Evolutionary conservation across 257 asterid genomes (phyloP).

Genomic region (Ocimum tenuiflorum): DNA sequence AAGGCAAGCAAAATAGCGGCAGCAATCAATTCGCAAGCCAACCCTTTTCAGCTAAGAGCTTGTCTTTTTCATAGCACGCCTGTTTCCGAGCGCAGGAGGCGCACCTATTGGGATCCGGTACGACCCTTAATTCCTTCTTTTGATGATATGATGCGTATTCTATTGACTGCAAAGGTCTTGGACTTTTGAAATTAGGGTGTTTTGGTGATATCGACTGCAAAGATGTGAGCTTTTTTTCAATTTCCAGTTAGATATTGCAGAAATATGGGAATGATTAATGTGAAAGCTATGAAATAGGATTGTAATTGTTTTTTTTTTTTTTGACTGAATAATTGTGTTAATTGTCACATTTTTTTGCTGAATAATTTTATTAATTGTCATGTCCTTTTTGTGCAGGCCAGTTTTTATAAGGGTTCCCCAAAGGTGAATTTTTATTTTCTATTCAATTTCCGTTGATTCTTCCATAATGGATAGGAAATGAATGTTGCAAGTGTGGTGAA

Average conservation of each 20-base stretch:
- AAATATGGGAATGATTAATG: neutral
- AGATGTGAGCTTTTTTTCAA: slow-evolving; percentile 21
- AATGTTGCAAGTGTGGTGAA: neutral
- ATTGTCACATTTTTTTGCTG: slow-evolving; percentile 9
- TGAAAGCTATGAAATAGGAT: neutral
- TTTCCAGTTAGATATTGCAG: neutral
- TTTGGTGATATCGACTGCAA: slow-evolving; percentile 10
- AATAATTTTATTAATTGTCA: slow-evolving; percentile 4
- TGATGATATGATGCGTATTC: neutral
- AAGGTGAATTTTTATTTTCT: slow-evolving; percentile 34
- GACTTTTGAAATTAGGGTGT: neutral
- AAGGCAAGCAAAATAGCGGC: slow-evolving; percentile 41
- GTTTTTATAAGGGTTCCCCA: slow-evolving; percentile 36
- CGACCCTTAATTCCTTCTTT: slow-evolving; percentile 15
- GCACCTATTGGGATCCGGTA: slow-evolving; percentile 60
- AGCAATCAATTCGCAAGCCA: slow-evolving; percentile 34
- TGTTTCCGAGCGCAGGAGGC: slow-evolving; percentile 58
- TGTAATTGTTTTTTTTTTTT: neutral
- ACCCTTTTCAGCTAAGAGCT: slow-evolving; percentile 42
- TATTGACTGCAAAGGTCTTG: neutral
- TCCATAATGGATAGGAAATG: neutral
- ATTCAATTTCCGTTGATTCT: neutral
- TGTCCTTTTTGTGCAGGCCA: slow-evolving; percentile 39
- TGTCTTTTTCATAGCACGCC: slow-evolving; percentile 61
- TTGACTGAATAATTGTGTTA: too few relatives aligned